Base-by-base conservation (phyloP, 768 basidiomycete genomes). In the Amanita rubescens region DNA sequence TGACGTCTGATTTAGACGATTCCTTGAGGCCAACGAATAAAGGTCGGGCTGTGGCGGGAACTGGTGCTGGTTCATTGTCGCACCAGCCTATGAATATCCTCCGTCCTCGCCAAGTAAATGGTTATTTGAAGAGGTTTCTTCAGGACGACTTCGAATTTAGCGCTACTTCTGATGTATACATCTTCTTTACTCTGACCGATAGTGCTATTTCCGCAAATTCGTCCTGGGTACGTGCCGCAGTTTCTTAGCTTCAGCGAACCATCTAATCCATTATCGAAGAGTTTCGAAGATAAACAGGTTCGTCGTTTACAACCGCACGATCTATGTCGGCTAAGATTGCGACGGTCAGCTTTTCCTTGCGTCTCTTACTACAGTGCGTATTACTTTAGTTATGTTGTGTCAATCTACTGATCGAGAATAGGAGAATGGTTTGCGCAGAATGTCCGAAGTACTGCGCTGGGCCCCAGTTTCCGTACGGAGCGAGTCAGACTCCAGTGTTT, bases 271-370 rank as follows among this genome's bases (percentile, higher is more conserved):
- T 58, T 27, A 45, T 35, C 4, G 22, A 49, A 79, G 75, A 71
- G 72, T 14, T 63, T 68, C 25, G 74, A 79, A 57, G 78, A 80
- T 54, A 76, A 75, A 4, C 80, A 80, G 66, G 78, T 80, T 55
- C 56, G 67, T 60, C 17, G 56, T 52, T 14, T 24, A 27, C 5
- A 19, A 49, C 1, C 6, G 17, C 43, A 17, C 19, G 50, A 41
- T 44, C 27, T 0, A n/a, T 32, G 17, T 25, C 20, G 20, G 14
- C 32, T 20, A 46, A 38, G 9, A 33, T 8, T 12, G 10, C 12
- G 5, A 35, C 27, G 19, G 27, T 22, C 53, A 79, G 72, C 67
- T 75, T 6, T 60, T 81, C 17, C 63, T 77, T 4, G 60, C 65
- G 12, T 62, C 63, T 0, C 60, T 78, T 24, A 66, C 72, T 9